phyloP scores from a whole-genome alignment of 768 basidiomycete genomes.

The Mycena haematopus region DNA sequence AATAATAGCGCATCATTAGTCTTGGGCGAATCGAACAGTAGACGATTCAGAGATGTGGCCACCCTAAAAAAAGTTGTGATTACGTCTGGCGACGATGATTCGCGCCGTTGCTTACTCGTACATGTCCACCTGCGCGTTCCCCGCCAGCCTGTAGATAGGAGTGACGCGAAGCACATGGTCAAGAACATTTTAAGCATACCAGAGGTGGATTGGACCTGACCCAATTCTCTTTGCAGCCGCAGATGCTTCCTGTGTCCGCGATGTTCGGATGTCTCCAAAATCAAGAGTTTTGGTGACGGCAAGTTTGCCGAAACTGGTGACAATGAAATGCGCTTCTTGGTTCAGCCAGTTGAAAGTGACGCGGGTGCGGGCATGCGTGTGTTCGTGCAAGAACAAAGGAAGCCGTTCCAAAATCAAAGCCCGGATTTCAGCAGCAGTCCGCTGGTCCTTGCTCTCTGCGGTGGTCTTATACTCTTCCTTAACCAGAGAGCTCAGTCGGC shows the following conservation, averaged over 20 bases:
- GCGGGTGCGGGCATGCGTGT: slow-evolving; percentile 67
- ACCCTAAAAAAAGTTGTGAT: slow-evolving; percentile 61
- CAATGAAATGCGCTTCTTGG: slow-evolving; percentile 67
- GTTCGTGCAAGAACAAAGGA: slow-evolving; percentile 92
- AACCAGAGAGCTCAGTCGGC: slow-evolving; percentile 72
- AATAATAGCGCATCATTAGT: slow-evolving; percentile 89
- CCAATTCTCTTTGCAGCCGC: slow-evolving; percentile 66
- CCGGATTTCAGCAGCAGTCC: slow-evolving; percentile 57
- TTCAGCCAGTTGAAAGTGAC: slow-evolving; percentile 74
- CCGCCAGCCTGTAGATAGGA: slow-evolving; percentile 53
- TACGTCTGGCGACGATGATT: not conserved
- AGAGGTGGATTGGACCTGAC: slow-evolving; percentile 71
- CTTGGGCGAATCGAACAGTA: slow-evolving; percentile 79
- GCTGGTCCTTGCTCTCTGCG: slow-evolving; percentile 55
- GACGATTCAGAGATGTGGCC: slow-evolving; percentile 80
- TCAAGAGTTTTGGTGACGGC: slow-evolving; percentile 65
- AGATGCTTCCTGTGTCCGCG: slow-evolving; percentile 71
- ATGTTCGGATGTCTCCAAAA: slow-evolving; percentile 54
- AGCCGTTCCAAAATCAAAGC: slow-evolving; percentile 80
- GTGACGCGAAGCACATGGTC: not conserved
- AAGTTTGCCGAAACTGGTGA: slow-evolving; percentile 71
- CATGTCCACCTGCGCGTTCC: slow-evolving; percentile 82
- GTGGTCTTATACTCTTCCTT: slow-evolving; percentile 76
- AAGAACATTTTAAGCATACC: slow-evolving; percentile 32
- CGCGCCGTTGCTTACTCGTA: slow-evolving; percentile 76